Base-by-base conservation (phyloP, 2,329 filamentous ascomycete genomes). In the Ophiostoma tasmaniense region DNA sequence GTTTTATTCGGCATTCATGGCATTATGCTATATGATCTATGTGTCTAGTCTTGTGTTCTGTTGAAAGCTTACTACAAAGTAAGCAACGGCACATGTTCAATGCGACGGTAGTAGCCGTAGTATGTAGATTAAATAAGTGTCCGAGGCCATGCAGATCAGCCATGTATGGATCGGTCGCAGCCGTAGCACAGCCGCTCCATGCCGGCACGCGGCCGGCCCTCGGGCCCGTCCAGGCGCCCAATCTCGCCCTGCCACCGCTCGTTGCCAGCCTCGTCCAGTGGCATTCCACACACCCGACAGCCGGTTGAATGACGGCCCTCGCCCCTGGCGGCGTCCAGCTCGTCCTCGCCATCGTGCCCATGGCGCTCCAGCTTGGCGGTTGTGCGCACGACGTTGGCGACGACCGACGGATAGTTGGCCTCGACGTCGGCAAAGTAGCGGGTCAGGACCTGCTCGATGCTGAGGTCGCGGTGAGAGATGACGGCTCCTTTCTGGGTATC, bases 351-450 rank as follows among this genome's bases (percentile, higher is more conserved):
- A 59, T 30, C 30, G 13, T 61, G 55, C 1, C 55, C 28, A 11
- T 61, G 64, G 33, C 86, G 79, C 64, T 88, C 82, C 55, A 98
- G 83, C 79, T 96, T 97, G 67, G 88, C 89, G n/a, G 91, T 89
- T 42, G 94, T 99, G 71, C 92, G 87, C 5, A 97, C 94, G 11
- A 99, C 95, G 76, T 99, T 99, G 39, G 93, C 90, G 73, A 99
- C 93, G 69, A 98, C 92, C 68, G 91, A 92, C 2, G 93, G 91
- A 75, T 96, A 97, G 70, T 90, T 90, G 73, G 87, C 86, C 76
- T 97, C 93, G 20, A 97, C 92, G 55, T 88, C 89, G 73, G 87
- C 86, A 75, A 99, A 97, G 77, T 97, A 99, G 69, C 92, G 89
- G 70, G 84, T 81, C 89, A 98, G 93, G 68, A 99, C 85, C 73